Conservation (phyloP, 2,329 filamentous ascomycete genomes). For the Curvularia sp. region DNA sequence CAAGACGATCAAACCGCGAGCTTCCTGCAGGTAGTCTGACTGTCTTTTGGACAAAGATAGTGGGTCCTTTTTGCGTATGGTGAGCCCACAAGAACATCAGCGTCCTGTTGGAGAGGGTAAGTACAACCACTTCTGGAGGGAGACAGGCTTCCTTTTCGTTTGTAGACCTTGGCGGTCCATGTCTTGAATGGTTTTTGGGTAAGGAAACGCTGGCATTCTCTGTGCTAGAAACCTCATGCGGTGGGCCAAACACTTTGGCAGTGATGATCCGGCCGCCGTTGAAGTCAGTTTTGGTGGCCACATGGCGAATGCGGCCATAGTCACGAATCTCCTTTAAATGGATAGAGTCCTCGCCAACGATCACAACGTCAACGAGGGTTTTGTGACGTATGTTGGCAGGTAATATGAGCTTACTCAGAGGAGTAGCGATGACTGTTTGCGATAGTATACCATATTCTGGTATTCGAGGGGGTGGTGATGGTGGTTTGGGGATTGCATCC, state of each 20-base stretch:
- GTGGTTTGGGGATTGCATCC: slow-evolving; percentile 33
- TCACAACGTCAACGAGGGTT: slow-evolving; percentile 79
- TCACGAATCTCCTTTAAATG: slow-evolving; percentile 77
- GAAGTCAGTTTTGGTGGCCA: slow-evolving; percentile 82
- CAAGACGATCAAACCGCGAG: slow-evolving; percentile 61
- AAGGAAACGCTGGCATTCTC: slow-evolving; percentile 30
- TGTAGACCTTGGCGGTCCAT: slow-evolving; percentile 24
- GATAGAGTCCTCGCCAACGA: slow-evolving; percentile 82
- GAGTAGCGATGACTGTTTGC: slow-evolving; percentile 77
- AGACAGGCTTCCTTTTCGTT: slow-evolving; percentile 28
- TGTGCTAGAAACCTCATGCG: slow-evolving; percentile 30
- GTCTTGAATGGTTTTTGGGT: slow-evolving; percentile 21
- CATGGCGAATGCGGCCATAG: slow-evolving; percentile 74
- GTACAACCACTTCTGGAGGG: slow-evolving; percentile 80
- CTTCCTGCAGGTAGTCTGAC: slow-evolving; percentile 66
- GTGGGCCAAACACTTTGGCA: slow-evolving; percentile 73
- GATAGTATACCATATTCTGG: slow-evolving; percentile 76
- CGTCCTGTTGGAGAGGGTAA: slow-evolving; percentile 76
- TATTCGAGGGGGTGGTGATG: slow-evolving; percentile 46
- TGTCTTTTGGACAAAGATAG: slow-evolving; percentile 67
- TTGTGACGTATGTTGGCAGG: slow-evolving; percentile 77
- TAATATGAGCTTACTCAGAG: slow-evolving; percentile 76
- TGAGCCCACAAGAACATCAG: slow-evolving; percentile 78
- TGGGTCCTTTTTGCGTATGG: slow-evolving; percentile 52
- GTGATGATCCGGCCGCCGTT: slow-evolving; percentile 74